A percentile compares a stretch with the other conserved stretches of the same genome.
Evolutionary conservation across 495 filamentous ascomycete genomes (phyloP).

Genomic region (Penicillium taxi): DNA sequence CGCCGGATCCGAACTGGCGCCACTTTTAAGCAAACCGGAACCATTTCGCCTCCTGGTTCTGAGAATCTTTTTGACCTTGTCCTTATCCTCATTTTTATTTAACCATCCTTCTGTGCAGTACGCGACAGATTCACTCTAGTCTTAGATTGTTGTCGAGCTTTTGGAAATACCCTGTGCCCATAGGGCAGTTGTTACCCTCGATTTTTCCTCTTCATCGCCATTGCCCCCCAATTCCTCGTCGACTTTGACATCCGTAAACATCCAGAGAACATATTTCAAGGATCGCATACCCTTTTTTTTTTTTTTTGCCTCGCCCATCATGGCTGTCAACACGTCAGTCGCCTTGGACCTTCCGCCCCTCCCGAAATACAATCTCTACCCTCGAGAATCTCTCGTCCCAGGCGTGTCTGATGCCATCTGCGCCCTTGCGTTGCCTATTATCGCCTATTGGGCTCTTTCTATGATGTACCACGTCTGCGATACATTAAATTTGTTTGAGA

Average conservation of each 20-base stretch:
- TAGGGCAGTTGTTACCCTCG: too few relatives aligned
- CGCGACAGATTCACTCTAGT: too few relatives aligned
- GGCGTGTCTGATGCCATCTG: constrained; percentile 76
- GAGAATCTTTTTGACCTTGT: not conserved
- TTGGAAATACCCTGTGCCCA: too few relatives aligned
- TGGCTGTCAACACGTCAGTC: constrained; percentile 36
- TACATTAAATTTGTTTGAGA: constrained; percentile 67
- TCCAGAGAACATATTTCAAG: not conserved
- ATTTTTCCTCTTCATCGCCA: not conserved
- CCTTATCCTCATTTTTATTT: constrained; percentile 1
- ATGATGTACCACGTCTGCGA: constrained; percentile 81
- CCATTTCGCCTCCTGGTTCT: constrained; percentile 1
- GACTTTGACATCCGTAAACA: not conserved
- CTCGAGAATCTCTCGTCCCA: constrained; percentile 61
- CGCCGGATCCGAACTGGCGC: constrained; percentile 12
- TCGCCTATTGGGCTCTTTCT: constrained; percentile 86
- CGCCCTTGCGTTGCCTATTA: constrained; percentile 62
- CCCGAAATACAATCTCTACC: constrained; percentile 59
- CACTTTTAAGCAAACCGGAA: constrained; percentile 1
- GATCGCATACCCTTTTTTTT: not conserved
- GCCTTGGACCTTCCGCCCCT: constrained; percentile 62
- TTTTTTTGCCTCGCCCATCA: constrained; percentile 9
- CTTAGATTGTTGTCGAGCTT: too few relatives aligned
- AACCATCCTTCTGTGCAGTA: not conserved
- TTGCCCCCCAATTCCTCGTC: not conserved